phyloP scores from a whole-genome alignment of 345 rosid genomes.

The Eutrema japonicum region DNA sequence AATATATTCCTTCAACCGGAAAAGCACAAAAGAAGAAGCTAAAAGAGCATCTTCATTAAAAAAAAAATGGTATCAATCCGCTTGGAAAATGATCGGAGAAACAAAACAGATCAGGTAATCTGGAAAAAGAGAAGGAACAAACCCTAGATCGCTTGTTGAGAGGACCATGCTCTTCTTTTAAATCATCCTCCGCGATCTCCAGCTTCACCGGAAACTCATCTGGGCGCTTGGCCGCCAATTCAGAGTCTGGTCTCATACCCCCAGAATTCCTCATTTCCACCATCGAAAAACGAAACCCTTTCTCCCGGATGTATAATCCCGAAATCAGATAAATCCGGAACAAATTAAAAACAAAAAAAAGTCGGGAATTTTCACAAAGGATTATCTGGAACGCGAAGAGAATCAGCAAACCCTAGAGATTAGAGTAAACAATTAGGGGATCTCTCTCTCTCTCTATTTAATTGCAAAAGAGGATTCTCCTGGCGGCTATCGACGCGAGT shows the following conservation, averaged over 20 bases:
- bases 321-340: background rate
- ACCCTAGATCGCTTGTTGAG: conserved; percentile 72
- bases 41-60: background rate
- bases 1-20: background rate
- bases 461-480: conserved; percentile 40
- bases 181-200: conserved; percentile 74
- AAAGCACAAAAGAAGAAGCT: conserved; percentile 11
- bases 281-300: conserved; percentile 54
- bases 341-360: background rate
- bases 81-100: background rate
- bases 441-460: conserved; percentile 19
- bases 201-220: conserved; percentile 75
- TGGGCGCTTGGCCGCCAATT: conserved; percentile 48
- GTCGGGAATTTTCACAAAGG: background rate
- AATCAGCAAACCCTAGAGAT: conserved; percentile 45
- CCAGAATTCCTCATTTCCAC: conserved; percentile 84
- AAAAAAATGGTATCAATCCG: background rate
- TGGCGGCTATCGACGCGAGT: conserved; percentile 48
- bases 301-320: too few relatives aligned
- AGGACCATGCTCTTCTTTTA: conserved; percentile 76
- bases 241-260: conserved; percentile 54
- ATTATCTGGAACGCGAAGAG: conserved; percentile 34
- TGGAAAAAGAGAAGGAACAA: conserved; percentile 49
- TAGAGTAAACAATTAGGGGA: conserved; percentile 34
- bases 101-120: conserved; percentile 37